These are phyloP conservation scores for Puccinia triticina DNA, from an alignment of 1,284 basidiomycete species.

Conservation along the genomic window DNA sequence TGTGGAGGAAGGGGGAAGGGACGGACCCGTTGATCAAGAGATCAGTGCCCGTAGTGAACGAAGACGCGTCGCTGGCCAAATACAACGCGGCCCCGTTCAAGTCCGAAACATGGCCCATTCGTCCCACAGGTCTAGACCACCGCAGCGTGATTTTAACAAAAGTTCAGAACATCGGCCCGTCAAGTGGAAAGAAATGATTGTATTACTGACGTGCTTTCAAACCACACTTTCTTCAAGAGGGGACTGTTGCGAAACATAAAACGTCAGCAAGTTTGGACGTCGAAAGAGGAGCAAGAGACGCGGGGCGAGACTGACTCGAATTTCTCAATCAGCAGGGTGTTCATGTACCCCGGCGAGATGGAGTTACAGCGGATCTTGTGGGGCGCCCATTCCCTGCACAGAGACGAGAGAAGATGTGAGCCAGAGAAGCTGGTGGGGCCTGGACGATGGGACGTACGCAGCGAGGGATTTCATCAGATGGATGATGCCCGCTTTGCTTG, in stretches of 20 bases:
- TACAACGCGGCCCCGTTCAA: no score
- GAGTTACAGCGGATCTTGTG: conserved; percentile 51
- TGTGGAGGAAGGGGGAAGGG: no score
- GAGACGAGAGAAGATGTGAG: no score
- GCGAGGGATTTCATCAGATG: conserved; percentile 51
- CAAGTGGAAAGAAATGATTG: no score
- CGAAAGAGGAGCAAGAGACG: background rate
- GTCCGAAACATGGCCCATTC: no score
- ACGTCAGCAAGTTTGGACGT: background rate
- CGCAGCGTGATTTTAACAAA: no score
- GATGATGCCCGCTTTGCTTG: conserved; percentile 49
- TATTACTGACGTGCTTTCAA: conserved; percentile 50
- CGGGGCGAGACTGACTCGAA: conserved; percentile 41
- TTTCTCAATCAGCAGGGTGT: conserved; percentile 51
- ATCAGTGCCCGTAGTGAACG: no score
- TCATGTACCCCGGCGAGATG: conserved; percentile 51
- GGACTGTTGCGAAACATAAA: conserved; percentile 24
- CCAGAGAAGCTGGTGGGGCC: background rate
- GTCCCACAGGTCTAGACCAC: no score
- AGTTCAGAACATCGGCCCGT: no score
- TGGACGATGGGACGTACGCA: conserved; percentile 11
- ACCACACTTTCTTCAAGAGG: conserved; percentile 50
- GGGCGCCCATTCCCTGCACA: conserved; percentile 48
- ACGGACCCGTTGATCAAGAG: no score
- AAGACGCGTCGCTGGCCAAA: no score